Evolutionary conservation across 2,329 filamentous ascomycete species (phyloP), one percentile per base, ranked within the genome.

Genomic region (Cryoendolithus antarcticus): DNA sequence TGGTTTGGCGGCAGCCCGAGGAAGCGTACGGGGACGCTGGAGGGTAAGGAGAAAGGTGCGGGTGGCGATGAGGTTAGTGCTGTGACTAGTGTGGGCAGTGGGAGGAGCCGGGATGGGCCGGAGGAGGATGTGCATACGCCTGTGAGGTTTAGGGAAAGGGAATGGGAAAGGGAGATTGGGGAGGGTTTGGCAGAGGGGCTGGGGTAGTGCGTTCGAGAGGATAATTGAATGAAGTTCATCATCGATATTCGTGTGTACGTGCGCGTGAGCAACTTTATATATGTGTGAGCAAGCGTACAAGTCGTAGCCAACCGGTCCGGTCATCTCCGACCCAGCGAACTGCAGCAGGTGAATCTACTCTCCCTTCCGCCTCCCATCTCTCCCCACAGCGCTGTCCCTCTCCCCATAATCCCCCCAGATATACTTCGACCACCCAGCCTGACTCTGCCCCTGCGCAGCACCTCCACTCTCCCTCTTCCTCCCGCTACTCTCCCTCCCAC

Each of bases 121-220:
- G 53, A 60, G 29, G 64, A 67, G 30, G 70, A 69, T 50, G 58
- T 70, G 32, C 66, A 70, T 56, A 63, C 59, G 34, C 71, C 69
- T 56, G 57, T 64, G 38, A 58, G 67, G 40, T 55, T 69, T 59
- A 56, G 63, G 48, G 48, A 77, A 65, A 48, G 72, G 61, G 60
- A 65, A 30, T 63, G 64, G 43, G 73, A 75, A 51, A 86, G 86
- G 78, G 83, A 84, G 0, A 72, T 93, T 36, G 82, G 83, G 1
- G 86, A 94, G 56, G 86, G 93, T 54, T 77, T 82, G 15, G 71
- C 80, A 52, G 91, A 93, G 82, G 81, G 77, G 27, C 64, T 93
- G 48, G 85, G 89, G 59, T 89, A 57, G 66, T 33, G 15, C 15
- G 15, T 19, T 19, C 15, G 15, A 19, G 15, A 19, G 15, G 15